Evolutionary conservation across 2,329 filamentous ascomycete genomes (phyloP), one percentile per base, ranked within the genome.

Genomic region (Penicillium sp.): DNA sequence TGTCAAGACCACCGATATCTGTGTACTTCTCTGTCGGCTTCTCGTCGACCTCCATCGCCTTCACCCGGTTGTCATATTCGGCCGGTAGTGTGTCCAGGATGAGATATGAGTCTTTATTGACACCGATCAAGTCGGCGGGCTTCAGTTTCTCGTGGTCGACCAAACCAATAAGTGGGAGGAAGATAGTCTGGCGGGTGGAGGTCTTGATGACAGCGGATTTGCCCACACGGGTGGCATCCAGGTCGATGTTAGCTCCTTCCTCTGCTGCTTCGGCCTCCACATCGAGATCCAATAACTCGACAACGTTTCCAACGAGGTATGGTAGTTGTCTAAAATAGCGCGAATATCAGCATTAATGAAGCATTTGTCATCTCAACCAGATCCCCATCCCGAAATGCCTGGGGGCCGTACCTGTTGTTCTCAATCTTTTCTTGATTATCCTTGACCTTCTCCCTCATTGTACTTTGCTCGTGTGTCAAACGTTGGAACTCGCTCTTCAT

Each of bases 201-300:
- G 95, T 99, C 83, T 99, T 99, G 85, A 99, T 99, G 69, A 99
- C 95, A 16, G 96, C 95, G 0, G 93, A 98, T 79, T 98, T 99
- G 78, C 95, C 95, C 10, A 98, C 93, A 54, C 95, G 87, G 39
- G 92, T 97, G 64, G 95, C 95, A 78, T 99, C 95, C 49, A 99
- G 84, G 74, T 99, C 95, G 74, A 99, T 98, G 76, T 99, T 99
- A 69, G 96, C 95, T 60, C 95, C 96, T 78, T 99, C 96, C 77
- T 99, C 95, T 33, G 90, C 92, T 6, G 95, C 96, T 77, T 99
- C 95, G 64, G 90, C 93, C 25, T 92, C 93, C 49, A 96, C 95
- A 72, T 99, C 96, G 50, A 99, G 88, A 71, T 99, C 95, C 61
- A 99, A 84, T 51, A 99, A 88, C 77, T 99, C 95, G 54, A 99